These are phyloP conservation scores for Chenopodium formosanum DNA, from an alignment of 148 eudicot genomes.

Conservation along the genomic window DNA sequence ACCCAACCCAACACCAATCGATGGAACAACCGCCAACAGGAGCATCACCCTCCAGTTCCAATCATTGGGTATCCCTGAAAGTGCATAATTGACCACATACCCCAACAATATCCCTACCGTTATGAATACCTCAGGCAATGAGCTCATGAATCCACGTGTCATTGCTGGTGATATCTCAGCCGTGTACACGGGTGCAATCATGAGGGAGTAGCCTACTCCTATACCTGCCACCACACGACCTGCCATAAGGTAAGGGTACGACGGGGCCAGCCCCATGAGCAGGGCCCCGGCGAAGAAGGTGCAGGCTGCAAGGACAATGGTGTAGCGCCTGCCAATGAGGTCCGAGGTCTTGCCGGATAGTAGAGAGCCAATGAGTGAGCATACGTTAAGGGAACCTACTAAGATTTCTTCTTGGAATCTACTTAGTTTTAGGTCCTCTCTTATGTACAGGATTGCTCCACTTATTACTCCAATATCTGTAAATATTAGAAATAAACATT, in stretches of 20 bases:
- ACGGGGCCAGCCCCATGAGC: slow-evolving; percentile 81
- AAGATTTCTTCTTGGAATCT: slow-evolving; percentile 54
- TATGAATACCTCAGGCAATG: slow-evolving; percentile 80
- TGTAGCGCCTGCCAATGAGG: slow-evolving; percentile 76
- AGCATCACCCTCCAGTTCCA: slow-evolving; percentile 85
- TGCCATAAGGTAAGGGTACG: slow-evolving; percentile 59
- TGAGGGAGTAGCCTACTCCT: slow-evolving; percentile 89
- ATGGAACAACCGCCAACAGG: slow-evolving; percentile 67
- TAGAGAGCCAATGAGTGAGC: slow-evolving; percentile 68
- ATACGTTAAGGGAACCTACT: slow-evolving; percentile 71
- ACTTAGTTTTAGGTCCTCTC: slow-evolving; percentile 52
- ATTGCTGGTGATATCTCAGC: slow-evolving; percentile 77
- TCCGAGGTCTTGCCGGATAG: slow-evolving; percentile 85
- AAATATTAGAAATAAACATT: neutral
- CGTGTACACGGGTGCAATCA: slow-evolving; percentile 88
- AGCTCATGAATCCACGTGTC: slow-evolving; percentile 75
- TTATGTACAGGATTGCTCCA: slow-evolving; percentile 73
- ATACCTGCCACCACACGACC: slow-evolving; percentile 78
- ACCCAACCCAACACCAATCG: slow-evolving; percentile 49
- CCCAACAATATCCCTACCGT: slow-evolving; percentile 78
- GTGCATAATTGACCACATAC: slow-evolving; percentile 54
- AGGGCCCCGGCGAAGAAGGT: slow-evolving; percentile 76
- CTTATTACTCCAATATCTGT: slow-evolving; percentile 93
- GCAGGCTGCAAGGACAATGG: slow-evolving; percentile 67
- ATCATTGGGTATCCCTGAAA: slow-evolving; percentile 45